phyloP scores from a whole-genome alignment of 495 filamentous ascomycete genomes.

The Endocarpon pusillum region DNA sequence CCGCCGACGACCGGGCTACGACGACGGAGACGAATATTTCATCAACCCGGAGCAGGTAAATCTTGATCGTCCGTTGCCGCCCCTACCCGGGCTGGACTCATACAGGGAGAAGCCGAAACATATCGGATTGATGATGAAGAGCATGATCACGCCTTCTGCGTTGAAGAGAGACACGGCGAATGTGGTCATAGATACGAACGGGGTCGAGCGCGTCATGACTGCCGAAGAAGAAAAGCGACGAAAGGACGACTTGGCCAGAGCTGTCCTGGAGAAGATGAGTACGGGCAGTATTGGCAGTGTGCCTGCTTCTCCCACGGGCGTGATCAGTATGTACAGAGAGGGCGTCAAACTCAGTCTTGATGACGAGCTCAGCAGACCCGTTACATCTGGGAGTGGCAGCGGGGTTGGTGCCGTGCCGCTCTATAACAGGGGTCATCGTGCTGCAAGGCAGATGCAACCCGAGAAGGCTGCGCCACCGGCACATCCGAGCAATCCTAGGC shows the following conservation, averaged over 20 bases:
- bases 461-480: too few species aligned
- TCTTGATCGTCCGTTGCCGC: neutral
- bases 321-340: too few species aligned
- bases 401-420: too few species aligned
- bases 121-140: constrained; percentile 2
- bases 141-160: too few species aligned
- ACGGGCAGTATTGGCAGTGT: too few species aligned
- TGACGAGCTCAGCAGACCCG: too few species aligned
- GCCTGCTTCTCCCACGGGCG: too few species aligned
- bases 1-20: neutral
- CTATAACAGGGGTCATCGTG: too few species aligned
- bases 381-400: too few species aligned
- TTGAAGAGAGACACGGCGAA: constrained; percentile 1
- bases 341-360: too few species aligned
- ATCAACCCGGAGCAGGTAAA: neutral
- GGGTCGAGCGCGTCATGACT: constrained; percentile 8
- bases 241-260: constrained; percentile 10
- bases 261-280: constrained; percentile 17
- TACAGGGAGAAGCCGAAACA: neutral
- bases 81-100: neutral
- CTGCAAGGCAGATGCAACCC: too few species aligned
- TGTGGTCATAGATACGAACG: constrained; percentile 14
- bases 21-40: constrained; percentile 1
- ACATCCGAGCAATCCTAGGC: too few species aligned
- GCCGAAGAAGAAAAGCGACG: constrained; percentile 11